These are phyloP conservation scores for Paspalum vaginatum DNA, from an alignment of 176 grass and related monocot genomes.

Conservation along the genomic window DNA sequence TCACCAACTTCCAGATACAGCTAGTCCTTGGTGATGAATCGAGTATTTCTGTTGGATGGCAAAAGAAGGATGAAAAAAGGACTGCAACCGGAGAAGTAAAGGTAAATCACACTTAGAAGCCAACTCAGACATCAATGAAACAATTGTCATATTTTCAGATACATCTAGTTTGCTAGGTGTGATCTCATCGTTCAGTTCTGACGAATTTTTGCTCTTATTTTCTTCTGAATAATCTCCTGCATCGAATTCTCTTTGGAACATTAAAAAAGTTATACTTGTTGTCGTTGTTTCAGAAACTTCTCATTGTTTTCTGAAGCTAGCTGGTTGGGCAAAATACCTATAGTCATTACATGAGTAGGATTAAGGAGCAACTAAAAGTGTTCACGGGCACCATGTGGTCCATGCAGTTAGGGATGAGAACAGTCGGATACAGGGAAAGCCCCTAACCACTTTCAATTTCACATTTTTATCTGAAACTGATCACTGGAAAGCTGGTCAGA, in stretches of 20 bases:
- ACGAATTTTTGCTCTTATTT: slow-evolving; percentile 8
- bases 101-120: slow-evolving; percentile 51
- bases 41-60: slow-evolving; percentile 88
- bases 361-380: background rate
- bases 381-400: background rate
- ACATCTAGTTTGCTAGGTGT: slow-evolving; percentile 2
- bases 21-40: slow-evolving; percentile 90
- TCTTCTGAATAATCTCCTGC: background rate
- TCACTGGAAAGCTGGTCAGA: too few relatives aligned
- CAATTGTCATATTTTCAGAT: background rate
- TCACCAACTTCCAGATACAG: slow-evolving; percentile 70
- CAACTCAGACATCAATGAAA: slow-evolving; percentile 13
- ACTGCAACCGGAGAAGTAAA: slow-evolving; percentile 90
- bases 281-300: background rate
- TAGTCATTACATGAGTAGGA: slow-evolving; percentile 8
- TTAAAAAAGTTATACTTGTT: slow-evolving; percentile 12
- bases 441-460: too few relatives aligned
- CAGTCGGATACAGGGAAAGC: too few relatives aligned
- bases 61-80: slow-evolving; percentile 89
- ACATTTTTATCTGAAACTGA: too few relatives aligned
- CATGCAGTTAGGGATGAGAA: background rate
- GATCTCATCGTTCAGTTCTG: slow-evolving; percentile 24
- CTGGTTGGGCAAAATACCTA: background rate
- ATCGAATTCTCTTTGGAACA: slow-evolving; percentile 4
- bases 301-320: slow-evolving; percentile 10